Conservation (phyloP, 2,329 filamentous ascomycete species). For the Rosellinia necatrix region DNA sequence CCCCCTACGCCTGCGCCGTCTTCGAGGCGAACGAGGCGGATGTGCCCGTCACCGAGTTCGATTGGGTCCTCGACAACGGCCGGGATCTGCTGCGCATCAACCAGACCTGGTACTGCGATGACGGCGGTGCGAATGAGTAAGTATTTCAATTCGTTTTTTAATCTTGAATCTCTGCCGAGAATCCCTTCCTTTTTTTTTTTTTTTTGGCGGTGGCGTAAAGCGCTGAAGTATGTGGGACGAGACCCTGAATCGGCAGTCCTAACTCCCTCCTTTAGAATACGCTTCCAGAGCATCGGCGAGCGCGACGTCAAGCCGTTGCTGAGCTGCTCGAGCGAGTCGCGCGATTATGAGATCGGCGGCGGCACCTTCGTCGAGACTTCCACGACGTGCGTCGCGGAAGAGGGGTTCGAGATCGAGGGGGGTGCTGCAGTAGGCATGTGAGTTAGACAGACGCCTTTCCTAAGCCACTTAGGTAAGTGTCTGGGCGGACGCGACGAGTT, state of each 20-base stretch:
- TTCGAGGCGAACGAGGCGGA: conserved; percentile 16
- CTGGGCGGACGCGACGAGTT: too few relatives aligned
- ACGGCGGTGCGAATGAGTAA: conserved; percentile 4
- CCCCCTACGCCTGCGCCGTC: conserved; percentile 7
- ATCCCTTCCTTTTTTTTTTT: too few relatives aligned
- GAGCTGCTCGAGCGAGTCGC: not conserved
- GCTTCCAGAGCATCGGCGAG: conserved; percentile 17
- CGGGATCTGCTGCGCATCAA: conserved; percentile 9
- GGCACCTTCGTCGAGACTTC: not conserved
- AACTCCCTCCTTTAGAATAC: not conserved
- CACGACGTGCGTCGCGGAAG: conserved; percentile 4
- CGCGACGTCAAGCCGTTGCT: conserved; percentile 2
- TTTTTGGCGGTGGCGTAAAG: too few relatives aligned
- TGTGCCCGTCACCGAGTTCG: conserved; percentile 15
- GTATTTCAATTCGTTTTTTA: not conserved
- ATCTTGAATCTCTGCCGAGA: too few relatives aligned
- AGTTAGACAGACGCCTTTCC: not conserved
- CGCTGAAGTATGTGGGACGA: too few relatives aligned
- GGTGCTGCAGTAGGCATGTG: not conserved
- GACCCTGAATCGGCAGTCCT: not conserved
- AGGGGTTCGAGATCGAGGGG: conserved; percentile 12
- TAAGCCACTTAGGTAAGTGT: not conserved
- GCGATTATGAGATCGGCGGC: not conserved
- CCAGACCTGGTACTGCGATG: conserved; percentile 17
- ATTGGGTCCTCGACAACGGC: conserved; percentile 6